Evolutionary conservation across 2,329 filamentous ascomycete species (phyloP).

Genomic region (Camillea tinctor): DNA sequence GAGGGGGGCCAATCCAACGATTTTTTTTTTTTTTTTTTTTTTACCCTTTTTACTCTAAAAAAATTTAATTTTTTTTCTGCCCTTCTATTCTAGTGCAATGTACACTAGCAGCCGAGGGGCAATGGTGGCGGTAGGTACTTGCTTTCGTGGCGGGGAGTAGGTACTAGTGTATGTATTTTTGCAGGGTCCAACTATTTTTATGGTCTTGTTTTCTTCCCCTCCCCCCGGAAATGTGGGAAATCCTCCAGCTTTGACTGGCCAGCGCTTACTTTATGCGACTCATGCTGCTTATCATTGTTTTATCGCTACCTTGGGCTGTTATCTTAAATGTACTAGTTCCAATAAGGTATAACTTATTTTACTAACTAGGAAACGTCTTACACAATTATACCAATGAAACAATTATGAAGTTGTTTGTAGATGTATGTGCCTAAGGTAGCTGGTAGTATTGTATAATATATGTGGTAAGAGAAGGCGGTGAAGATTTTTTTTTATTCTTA

Average conservation of each 20-base stretch:
- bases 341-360: neutral
- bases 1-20: conserved; percentile 12
- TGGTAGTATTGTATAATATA: neutral
- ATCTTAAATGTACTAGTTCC: neutral
- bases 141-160: neutral
- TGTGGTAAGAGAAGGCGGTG: neutral
- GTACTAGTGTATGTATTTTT: no score
- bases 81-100: neutral
- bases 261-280: neutral
- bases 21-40: conserved; percentile 10
- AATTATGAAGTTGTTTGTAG: no score
- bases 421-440: no score
- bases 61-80: neutral
- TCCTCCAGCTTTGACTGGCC: neutral
- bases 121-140: neutral
- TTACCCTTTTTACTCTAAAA: conserved; percentile 4
- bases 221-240: neutral
- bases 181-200: neutral
- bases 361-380: neutral
- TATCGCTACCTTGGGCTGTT: neutral
- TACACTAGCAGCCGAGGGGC: neutral
- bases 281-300: neutral
- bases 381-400: no score
- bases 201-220: neutral
- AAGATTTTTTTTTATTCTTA: neutral